phyloP scores from a whole-genome alignment of 805 yeast species.

The Starmerella scarabaei region DNA sequence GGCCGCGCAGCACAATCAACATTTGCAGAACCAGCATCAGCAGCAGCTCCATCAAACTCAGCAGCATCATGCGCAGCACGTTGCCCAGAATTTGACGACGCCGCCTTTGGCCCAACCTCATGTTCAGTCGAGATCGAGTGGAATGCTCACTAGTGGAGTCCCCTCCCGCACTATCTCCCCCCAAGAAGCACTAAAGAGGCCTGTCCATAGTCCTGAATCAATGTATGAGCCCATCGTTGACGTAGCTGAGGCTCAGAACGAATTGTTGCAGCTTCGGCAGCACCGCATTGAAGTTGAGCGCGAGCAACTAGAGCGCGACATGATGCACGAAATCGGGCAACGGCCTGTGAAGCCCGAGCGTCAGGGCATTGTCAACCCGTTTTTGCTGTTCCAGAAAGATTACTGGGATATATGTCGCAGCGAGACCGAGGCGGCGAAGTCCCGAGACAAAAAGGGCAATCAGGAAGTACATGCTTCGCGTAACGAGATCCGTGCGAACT shows the following conservation, averaged over 20 bases:
- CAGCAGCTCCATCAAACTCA: neutral
- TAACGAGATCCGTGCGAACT: slow-evolving; percentile 30
- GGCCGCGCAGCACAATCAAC: neutral
- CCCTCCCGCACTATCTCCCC: neutral
- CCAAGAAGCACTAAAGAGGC: neutral
- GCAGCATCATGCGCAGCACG: neutral
- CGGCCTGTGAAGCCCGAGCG: slow-evolving; percentile 30
- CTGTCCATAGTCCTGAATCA: slow-evolving; percentile 1
- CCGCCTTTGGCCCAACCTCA: neutral
- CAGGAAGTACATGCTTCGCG: slow-evolving; percentile 27
- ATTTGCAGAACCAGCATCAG: neutral
- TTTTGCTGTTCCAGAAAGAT: slow-evolving; percentile 31
- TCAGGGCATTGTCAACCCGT: slow-evolving; percentile 30
- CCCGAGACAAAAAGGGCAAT: slow-evolving; percentile 18
- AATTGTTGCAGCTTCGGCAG: slow-evolving; percentile 22
- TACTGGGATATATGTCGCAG: slow-evolving; percentile 32
- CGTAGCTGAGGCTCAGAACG: slow-evolving; percentile 19
- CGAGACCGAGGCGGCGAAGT: slow-evolving; percentile 27
- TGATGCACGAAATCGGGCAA: slow-evolving; percentile 29
- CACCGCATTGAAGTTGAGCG: slow-evolving; percentile 24
- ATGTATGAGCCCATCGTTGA: slow-evolving; percentile 6
- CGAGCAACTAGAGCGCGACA: slow-evolving; percentile 27
- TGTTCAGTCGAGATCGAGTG: no score
- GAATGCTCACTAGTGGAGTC: no score
- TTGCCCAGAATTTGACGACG: neutral